A percentile compares a stretch with the other conserved stretches of the same genome.
Evolutionary conservation across 2,329 filamentous ascomycete species (phyloP).

Genomic region (Fusarium cicatricum): DNA sequence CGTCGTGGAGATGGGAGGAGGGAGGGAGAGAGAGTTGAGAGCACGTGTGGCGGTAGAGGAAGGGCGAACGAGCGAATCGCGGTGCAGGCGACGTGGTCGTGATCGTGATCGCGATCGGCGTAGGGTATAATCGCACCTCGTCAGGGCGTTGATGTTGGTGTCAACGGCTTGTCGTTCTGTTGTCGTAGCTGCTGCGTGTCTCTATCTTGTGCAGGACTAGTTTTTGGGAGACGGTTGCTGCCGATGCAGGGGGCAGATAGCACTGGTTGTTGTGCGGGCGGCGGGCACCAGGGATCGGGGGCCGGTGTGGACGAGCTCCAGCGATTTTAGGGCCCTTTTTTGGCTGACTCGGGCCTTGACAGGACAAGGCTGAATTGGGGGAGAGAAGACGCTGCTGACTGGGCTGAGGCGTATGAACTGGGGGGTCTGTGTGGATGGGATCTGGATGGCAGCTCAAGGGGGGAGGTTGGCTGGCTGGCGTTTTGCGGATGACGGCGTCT

Average conservation of each 20-base stretch:
- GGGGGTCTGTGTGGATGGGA: constrained; percentile 22
- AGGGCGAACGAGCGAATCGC: constrained; percentile 18
- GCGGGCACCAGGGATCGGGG: constrained; percentile 23
- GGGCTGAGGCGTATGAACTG: constrained; percentile 24
- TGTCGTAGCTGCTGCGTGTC: constrained; percentile 38
- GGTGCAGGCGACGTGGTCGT: constrained; percentile 15
- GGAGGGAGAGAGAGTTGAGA: constrained; percentile 14
- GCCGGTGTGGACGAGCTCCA: constrained; percentile 12
- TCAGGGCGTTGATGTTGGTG: constrained; percentile 23
- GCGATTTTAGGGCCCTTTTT: constrained; percentile 29
- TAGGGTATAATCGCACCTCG: constrained; percentile 15
- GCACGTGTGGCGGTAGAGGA: constrained; percentile 20
- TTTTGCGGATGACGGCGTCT: constrained; percentile 23
- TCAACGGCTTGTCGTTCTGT: neutral
- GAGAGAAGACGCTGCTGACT: constrained; percentile 18
- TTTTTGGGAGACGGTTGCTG: constrained; percentile 34
- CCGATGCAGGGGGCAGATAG: constrained; percentile 39
- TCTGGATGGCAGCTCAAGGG: constrained; percentile 24
- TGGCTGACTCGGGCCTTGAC: constrained; percentile 23
- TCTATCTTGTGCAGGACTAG: constrained; percentile 37
- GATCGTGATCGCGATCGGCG: constrained; percentile 24
- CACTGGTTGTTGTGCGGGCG: constrained; percentile 26
- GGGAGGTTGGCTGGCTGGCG: constrained; percentile 28
- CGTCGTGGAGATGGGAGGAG: constrained; percentile 13
- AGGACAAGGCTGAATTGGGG: constrained; percentile 35